Evolutionary conservation across 495 filamentous ascomycete genomes (phyloP).

Genomic region (Extremus antarcticus): DNA sequence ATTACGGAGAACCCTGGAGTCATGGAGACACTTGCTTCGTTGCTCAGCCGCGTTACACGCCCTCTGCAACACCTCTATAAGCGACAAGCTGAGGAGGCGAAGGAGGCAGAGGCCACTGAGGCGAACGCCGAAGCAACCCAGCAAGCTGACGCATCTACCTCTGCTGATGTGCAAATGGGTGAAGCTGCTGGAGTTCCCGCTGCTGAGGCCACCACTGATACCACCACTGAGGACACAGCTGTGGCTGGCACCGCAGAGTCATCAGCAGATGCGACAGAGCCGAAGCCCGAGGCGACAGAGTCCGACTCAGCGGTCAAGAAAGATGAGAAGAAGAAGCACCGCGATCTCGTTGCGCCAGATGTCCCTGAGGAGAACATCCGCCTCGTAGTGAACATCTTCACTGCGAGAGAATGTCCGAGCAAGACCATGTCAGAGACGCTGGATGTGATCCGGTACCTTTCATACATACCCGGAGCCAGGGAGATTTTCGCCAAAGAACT

Average conservation of each 20-base stretch:
- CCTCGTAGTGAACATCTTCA: conserved; percentile 88
- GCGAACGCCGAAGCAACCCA: conserved; percentile 17
- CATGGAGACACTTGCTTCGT: conserved; percentile 82
- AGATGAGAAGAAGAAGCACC: conserved; percentile 52
- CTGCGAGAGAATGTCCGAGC: conserved; percentile 87
- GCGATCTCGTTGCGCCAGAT: conserved; percentile 66
- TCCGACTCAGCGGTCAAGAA: conserved; percentile 21
- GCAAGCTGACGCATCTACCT: background rate
- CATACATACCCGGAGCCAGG: conserved; percentile 80
- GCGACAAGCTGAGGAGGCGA: conserved; percentile 53
- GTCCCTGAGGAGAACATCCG: conserved; percentile 84
- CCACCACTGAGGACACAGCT: background rate
- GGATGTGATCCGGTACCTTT: conserved; percentile 95
- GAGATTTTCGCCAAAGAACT: conserved; percentile 85
- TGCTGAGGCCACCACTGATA: background rate
- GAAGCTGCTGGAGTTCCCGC: conserved; percentile 3
- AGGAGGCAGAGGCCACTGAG: conserved; percentile 44
- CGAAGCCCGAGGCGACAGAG: background rate
- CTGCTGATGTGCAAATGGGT: conserved; percentile 16
- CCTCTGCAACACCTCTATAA: conserved; percentile 75
- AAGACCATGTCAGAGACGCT: conserved; percentile 96
- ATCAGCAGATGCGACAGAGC: conserved; percentile 24
- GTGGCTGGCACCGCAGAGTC: background rate
- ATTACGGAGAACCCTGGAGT: conserved; percentile 91
- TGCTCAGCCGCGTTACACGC: conserved; percentile 79